Conservation (phyloP, 345 rosid species). For the Erucastrum elatum region DNA sequence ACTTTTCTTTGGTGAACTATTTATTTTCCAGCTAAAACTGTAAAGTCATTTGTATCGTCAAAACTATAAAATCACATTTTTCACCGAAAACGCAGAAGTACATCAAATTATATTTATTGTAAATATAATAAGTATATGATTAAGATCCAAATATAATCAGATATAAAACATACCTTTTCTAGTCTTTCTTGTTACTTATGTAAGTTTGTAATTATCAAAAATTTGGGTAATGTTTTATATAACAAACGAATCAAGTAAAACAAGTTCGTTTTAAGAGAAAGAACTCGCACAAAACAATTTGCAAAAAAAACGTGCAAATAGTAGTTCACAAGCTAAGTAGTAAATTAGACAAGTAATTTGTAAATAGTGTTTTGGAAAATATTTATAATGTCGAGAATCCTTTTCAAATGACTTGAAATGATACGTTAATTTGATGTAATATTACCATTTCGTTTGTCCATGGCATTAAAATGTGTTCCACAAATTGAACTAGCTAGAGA, state of each 20-base stretch:
- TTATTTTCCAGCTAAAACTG: no score
- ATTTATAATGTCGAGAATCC: not conserved
- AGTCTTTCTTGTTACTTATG: no score
- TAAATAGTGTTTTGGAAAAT: not conserved
- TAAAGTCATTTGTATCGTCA: no score
- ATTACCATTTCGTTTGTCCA: not conserved
- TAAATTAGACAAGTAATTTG: not conserved
- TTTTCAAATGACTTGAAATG: not conserved
- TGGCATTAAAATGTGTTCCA: not conserved
- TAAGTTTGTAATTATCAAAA: no score
- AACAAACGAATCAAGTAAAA: not conserved
- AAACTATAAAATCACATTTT: no score
- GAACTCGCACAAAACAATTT: not conserved
- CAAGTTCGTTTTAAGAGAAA: not conserved
- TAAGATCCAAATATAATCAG: no score
- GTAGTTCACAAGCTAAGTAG: not conserved
- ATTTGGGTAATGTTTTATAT: no score
- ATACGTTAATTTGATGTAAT: not conserved
- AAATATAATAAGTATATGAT: no score
- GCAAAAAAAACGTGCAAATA: not conserved
- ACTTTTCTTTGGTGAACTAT: no score
- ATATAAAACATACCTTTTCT: no score
- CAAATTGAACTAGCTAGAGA: not conserved
- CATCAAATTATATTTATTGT: no score
- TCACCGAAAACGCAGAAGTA: no score